Evolutionary conservation across 2,329 filamentous ascomycete genomes (phyloP).

Genomic region (Penicillium sp.): DNA sequence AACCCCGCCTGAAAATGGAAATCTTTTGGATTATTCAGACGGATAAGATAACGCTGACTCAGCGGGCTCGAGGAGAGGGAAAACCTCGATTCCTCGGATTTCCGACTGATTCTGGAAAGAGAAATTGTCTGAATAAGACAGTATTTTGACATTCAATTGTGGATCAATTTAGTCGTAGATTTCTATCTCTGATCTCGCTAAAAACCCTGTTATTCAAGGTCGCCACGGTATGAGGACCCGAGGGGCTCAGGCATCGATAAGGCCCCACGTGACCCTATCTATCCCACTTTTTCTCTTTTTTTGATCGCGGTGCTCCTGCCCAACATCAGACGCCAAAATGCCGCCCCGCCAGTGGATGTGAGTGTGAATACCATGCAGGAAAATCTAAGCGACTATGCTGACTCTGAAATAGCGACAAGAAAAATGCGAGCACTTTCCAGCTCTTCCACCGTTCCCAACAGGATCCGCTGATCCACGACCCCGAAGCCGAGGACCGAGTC

Average conservation of each 20-base stretch:
- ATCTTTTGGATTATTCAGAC: constrained; percentile 31
- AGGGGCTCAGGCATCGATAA: constrained; percentile 32
- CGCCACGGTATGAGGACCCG: constrained; percentile 22
- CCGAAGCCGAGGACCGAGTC: constrained; percentile 84
- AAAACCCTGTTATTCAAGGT: not conserved
- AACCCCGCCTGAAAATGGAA: constrained; percentile 33
- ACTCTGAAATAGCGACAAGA: constrained; percentile 69
- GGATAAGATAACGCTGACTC: constrained; percentile 37
- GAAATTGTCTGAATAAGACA: not conserved
- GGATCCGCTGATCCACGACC: constrained; percentile 95
- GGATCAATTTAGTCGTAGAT: not conserved
- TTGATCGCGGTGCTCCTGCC: constrained; percentile 6
- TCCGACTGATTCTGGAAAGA: not conserved
- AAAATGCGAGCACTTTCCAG: constrained; percentile 87
- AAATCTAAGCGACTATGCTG: not conserved
- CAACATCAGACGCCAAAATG: constrained; percentile 58
- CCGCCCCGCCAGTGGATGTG: constrained; percentile 75
- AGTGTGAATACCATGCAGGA: constrained; percentile 28
- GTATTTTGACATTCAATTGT: not conserved
- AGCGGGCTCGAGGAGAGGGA: constrained; percentile 8
- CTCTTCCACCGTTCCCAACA: constrained; percentile 96
- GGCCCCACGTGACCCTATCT: constrained; percentile 33
- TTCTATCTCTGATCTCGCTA: not conserved
- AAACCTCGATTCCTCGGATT: not conserved
- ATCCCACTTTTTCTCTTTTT: constrained; percentile 33